These are phyloP conservation scores for Xylaria sp. DNA, from an alignment of 2,329 filamentous ascomycete species.

Conservation along the genomic window DNA sequence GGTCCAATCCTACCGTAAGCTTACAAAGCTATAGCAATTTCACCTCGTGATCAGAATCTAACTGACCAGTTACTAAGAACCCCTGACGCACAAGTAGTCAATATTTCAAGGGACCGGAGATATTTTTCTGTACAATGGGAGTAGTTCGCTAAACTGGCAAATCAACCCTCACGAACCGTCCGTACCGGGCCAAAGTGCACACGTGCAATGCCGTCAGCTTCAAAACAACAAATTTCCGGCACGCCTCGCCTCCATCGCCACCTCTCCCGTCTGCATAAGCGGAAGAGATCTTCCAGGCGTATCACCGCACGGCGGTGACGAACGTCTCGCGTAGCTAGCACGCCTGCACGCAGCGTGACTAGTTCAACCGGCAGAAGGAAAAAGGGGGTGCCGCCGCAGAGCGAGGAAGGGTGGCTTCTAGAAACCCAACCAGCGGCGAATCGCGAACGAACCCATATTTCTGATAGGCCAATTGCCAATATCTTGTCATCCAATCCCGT, in stretches of 20 bases:
- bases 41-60: neutral
- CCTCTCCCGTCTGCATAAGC: neutral
- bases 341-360: no score
- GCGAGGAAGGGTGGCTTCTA: neutral
- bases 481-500: neutral
- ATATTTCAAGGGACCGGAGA: neutral
- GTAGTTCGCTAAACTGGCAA: neutral
- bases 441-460: neutral
- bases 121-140: neutral
- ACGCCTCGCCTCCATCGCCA: neutral
- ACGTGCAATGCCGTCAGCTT: neutral
- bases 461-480: neutral
- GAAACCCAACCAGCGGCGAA: neutral
- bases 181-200: neutral
- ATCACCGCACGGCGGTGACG: no score
- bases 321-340: neutral
- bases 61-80: neutral
- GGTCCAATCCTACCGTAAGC: neutral
- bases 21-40: neutral
- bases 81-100: neutral
- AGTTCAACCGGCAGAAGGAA: neutral
- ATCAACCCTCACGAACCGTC: neutral
- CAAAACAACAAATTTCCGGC: neutral
- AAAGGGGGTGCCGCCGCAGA: no score
- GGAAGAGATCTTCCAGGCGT: neutral